These are phyloP conservation scores for Urochloa ruziziensis DNA, from an alignment of 176 grass and related monocot species.

Conservation along the genomic window DNA sequence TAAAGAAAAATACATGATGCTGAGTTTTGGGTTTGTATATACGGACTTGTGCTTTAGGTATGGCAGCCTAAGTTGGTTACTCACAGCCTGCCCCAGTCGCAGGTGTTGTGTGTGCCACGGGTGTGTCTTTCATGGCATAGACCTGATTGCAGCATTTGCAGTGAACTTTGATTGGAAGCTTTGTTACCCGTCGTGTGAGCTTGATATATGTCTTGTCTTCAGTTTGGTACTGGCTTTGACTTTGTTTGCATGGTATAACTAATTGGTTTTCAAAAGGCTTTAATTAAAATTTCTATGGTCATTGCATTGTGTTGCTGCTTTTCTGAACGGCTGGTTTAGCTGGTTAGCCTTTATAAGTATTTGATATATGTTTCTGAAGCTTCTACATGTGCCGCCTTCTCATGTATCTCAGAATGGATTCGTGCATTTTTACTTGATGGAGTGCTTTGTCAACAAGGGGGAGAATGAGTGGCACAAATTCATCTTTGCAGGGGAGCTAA, in stretches of 20 bases:
- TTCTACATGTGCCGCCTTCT: background rate
- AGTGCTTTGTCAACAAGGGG: conserved; percentile 1
- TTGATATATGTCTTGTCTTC: background rate
- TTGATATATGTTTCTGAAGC: background rate
- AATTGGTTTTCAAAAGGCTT: background rate
- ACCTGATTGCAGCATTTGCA: no score
- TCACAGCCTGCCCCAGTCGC: background rate
- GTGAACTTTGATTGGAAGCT: background rate
- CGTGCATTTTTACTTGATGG: background rate
- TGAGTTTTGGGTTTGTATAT: no score
- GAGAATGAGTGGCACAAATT: background rate
- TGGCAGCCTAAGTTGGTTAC: background rate
- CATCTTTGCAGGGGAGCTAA: background rate
- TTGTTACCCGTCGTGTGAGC: background rate
- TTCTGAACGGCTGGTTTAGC: background rate
- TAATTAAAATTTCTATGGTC: background rate
- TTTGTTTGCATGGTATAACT: background rate
- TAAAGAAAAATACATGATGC: no score
- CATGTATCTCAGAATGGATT: background rate
- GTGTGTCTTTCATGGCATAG: background rate
- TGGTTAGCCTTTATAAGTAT: background rate
- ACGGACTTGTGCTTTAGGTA: no score
- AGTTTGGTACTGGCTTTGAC: background rate
- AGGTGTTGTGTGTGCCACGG: background rate
- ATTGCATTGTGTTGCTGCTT: background rate